These are phyloP conservation scores for Globisporangium okanoganense DNA, from an alignment of 352 stramenopile species.

Conservation along the genomic window DNA sequence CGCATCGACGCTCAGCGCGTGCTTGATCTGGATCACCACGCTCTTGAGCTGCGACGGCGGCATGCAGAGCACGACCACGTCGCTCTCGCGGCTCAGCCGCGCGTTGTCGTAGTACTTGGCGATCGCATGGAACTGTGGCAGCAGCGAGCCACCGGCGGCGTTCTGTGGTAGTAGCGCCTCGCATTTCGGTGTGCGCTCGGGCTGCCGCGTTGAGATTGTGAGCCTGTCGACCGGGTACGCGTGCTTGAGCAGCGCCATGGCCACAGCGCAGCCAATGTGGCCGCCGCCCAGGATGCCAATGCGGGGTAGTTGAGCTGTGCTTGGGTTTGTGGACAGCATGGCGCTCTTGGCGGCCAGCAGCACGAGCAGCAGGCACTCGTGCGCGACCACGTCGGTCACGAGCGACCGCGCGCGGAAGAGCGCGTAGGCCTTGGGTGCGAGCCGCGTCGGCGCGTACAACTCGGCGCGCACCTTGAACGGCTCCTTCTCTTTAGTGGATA, in stretches of 20 bases:
- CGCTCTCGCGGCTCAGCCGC: constrained; percentile 40
- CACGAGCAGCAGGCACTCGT: constrained; percentile 13
- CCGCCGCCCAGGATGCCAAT: constrained; percentile 55
- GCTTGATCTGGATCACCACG: constrained; percentile 65
- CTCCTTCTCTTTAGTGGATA: constrained; percentile 12
- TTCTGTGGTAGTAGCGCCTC: constrained; percentile 21
- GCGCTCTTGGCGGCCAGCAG: constrained; percentile 2
- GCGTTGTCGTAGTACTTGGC: constrained; percentile 57
- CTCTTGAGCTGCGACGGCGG: constrained; percentile 64
- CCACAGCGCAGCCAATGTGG: constrained; percentile 41
- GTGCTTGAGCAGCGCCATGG: constrained; percentile 41
- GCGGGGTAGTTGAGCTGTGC: constrained; percentile 15
- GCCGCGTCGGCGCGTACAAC: constrained; percentile 8
- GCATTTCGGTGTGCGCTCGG: constrained; percentile 40
- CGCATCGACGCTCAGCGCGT: constrained; percentile 29
- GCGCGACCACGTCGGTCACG: constrained; percentile 8
- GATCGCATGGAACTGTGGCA: constrained; percentile 32
- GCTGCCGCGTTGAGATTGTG: constrained; percentile 54
- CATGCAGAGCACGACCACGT: constrained; percentile 64
- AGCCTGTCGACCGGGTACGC: constrained; percentile 33
- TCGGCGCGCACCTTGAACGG: constrained; percentile 8
- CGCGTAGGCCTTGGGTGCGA: constrained; percentile 1
- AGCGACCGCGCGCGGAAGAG: constrained; percentile 9
- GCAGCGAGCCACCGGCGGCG: constrained; percentile 6
- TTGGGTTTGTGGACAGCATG: background rate